Conservation (phyloP, 352 stramenopile genomes). For the Elongisporangium undulatum region DNA sequence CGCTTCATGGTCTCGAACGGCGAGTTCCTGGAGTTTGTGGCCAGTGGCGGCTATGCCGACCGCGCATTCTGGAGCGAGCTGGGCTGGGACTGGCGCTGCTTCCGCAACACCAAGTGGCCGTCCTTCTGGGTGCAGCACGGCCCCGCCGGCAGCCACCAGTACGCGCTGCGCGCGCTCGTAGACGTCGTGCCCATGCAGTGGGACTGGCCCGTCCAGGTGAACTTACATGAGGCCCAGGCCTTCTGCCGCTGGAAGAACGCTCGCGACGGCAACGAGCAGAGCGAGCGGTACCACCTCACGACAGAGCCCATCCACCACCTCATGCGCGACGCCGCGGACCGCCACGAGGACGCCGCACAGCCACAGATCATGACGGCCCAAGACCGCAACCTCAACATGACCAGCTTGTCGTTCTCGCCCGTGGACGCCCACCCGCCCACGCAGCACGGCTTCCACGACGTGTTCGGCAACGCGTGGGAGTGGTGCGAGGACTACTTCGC, state of each 20-base stretch:
- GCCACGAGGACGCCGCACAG: slow-evolving; percentile 26
- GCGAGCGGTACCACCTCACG: slow-evolving; percentile 81
- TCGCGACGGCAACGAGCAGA: slow-evolving; percentile 45
- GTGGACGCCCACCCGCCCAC: slow-evolving; percentile 80
- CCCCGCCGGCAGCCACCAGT: slow-evolving; percentile 92
- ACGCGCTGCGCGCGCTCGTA: slow-evolving; percentile 92
- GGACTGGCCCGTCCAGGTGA: slow-evolving; percentile 96
- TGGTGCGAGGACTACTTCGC: slow-evolving; percentile 96
- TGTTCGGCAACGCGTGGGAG: slow-evolving; percentile 96
- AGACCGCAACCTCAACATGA: slow-evolving; percentile 92
- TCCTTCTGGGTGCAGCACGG: slow-evolving; percentile 93
- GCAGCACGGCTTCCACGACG: slow-evolving; percentile 87
- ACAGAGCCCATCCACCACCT: slow-evolving; percentile 93
- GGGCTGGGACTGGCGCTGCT: slow-evolving; percentile 94
- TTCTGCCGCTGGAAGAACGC: slow-evolving; percentile 90
- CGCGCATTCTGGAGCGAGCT: slow-evolving; percentile 88
- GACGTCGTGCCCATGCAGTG: slow-evolving; percentile 90
- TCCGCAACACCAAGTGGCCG: slow-evolving; percentile 96
- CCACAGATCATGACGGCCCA: slow-evolving; percentile 79
- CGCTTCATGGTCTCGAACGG: slow-evolving; percentile 95
- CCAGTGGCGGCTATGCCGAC: slow-evolving; percentile 90
- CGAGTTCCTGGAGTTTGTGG: slow-evolving; percentile 95
- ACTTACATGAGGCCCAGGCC: slow-evolving; percentile 94
- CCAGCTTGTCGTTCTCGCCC: slow-evolving; percentile 88
- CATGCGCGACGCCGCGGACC: slow-evolving; percentile 67